Evolutionary conservation across 2,329 filamentous ascomycete species (phyloP).

Genomic region (Orbilia oligospora): DNA sequence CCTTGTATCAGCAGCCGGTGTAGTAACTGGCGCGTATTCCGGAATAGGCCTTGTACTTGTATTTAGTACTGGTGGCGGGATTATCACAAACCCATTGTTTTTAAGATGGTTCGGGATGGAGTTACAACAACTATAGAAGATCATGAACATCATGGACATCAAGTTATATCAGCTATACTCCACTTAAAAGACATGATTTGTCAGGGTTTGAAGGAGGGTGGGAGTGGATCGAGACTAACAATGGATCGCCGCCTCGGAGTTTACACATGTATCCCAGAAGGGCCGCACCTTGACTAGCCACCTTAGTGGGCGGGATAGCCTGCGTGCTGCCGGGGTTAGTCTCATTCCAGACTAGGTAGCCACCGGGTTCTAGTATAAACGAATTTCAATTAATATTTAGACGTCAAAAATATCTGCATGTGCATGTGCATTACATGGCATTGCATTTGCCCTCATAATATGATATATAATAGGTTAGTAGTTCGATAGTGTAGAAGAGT

Average conservation of each 20-base stretch:
- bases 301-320: constrained; percentile 34
- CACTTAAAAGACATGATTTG: not conserved
- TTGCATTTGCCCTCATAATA: too few species aligned
- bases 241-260: constrained; percentile 44
- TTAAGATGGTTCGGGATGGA: constrained; percentile 23
- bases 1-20: not conserved
- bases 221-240: constrained; percentile 21
- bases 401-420: too few species aligned
- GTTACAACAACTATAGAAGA: constrained; percentile 12
- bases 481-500: too few species aligned
- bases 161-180: too few species aligned
- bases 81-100: constrained; percentile 24
- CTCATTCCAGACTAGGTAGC: constrained; percentile 44
- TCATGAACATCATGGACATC: not conserved
- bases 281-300: constrained; percentile 8
- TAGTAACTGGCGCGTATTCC: not conserved
- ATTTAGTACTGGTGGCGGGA: constrained; percentile 23
- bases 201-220: not conserved
- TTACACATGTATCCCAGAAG: constrained; percentile 40
- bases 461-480: too few species aligned
- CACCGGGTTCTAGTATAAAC: constrained; percentile 34
- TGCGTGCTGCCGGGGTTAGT: constrained; percentile 39
- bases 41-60: not conserved
- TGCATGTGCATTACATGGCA: too few species aligned
- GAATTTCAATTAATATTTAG: too few species aligned